Percentiles rank a stretch among this genome's conserved stretches.
Evolutionary conservation across 2,329 filamentous ascomycete species (phyloP).

Genomic region (Clarireedia homoeocarpa): DNA sequence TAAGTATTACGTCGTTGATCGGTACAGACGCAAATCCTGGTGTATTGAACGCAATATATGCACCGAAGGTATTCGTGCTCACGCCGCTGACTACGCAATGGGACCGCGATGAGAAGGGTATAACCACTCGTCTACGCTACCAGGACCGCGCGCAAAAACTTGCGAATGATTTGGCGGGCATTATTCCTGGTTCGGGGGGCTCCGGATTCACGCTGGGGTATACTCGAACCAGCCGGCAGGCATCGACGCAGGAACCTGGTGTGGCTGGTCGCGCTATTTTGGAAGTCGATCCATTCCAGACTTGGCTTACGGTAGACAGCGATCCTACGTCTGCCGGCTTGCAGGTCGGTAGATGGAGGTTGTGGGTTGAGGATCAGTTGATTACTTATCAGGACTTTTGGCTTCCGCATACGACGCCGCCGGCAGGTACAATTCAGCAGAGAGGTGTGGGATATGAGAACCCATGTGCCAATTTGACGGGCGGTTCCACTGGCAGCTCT

Average conservation of each 20-base stretch:
- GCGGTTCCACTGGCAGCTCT: background rate
- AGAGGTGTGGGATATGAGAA: background rate
- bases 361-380: background rate
- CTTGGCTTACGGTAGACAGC: background rate
- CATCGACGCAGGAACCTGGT: background rate
- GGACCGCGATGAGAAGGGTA: background rate
- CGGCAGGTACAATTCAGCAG: background rate
- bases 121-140: background rate
- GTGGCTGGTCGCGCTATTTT: background rate
- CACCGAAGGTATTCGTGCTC: background rate
- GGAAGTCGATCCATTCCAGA: background rate
- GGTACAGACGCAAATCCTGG: background rate
- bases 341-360: background rate
- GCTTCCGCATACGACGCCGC: background rate
- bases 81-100: background rate
- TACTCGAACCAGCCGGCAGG: background rate
- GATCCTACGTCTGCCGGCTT: background rate
- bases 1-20: background rate
- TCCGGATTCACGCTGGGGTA: background rate
- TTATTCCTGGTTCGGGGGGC: background rate
- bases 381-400: background rate
- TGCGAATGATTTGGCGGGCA: background rate
- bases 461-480: background rate
- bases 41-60: background rate
- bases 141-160: background rate